Evolutionary conservation across 2,329 filamentous ascomycete genomes (phyloP), one percentile per base, ranked within the genome.

Genomic region (Xylariaceae sp.): DNA sequence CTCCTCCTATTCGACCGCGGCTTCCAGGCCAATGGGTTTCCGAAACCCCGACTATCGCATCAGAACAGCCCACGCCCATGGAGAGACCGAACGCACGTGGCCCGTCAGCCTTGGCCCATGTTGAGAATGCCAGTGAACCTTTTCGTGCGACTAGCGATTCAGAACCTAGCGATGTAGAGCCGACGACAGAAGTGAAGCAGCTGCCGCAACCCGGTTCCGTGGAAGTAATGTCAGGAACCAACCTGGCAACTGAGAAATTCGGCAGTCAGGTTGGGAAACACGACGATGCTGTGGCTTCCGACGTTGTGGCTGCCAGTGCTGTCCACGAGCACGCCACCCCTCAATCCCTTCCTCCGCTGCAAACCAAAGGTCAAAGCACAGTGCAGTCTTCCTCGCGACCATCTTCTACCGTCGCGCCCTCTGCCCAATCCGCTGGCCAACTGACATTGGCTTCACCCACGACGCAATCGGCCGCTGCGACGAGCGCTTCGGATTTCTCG

Each of bases 1-100:
- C 16, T 18, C 34, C n/a, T 18, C 34, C n/a, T 16, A 34, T 48
- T 22, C 53, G 47, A 58, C 67, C 54, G 54, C 60, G 36, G 18
- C 55, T 69, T 48, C 65, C 65, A 28, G 67, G 65, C 3, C 58
- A 58, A 45, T 68, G 64, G 66, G 61, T 66, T 19, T 62, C 65
- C 12, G 65, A 68, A 55, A 65, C 59, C 45, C 48, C 55, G 13
- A 63, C 43, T 19, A 44, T 47, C 16, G 57, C 48, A 36, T 62
- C 61, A n/a, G 60, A 56, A 41, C 47, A 50, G 19, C 36, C 56
- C 11, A 64, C 61, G 13, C 60, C 65, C 18, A 54, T 60, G 51
- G 60, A 63, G 49, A 49, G 45, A 34, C 49, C 49, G 45, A 57
- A 59, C 28, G 48, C 51, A 14, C 43, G 44, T 11, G 51, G 42